Conservation (phyloP, 371 early-diverging fungal species). For the Rhizomucor pusillus region DNA sequence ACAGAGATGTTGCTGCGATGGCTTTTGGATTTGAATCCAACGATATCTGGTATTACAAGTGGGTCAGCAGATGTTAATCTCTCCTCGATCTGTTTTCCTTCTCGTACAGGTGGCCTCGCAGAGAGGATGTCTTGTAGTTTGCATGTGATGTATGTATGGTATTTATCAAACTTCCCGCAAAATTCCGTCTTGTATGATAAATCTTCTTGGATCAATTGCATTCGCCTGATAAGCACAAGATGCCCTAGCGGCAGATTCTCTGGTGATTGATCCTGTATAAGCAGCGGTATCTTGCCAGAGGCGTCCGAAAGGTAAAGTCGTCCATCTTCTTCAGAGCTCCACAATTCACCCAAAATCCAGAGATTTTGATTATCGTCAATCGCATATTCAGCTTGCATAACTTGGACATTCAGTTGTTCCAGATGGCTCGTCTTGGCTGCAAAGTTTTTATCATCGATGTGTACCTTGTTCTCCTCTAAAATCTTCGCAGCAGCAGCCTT, state of each 20-base stretch:
- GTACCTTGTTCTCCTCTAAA: too few species aligned
- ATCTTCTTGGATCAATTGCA: slow-evolving; percentile 13
- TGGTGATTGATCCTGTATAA: slow-evolving; percentile 1
- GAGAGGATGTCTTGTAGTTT: slow-evolving; percentile 1
- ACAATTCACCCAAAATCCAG: slow-evolving; percentile 2
- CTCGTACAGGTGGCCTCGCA: too few species aligned
- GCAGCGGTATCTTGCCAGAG: slow-evolving; percentile 6
- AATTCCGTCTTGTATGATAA: slow-evolving; percentile 9
- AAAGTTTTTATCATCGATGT: too few species aligned
- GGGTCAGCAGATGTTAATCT: too few species aligned
- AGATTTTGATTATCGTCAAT: neutral
- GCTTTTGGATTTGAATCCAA: neutral
- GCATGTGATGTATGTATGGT: slow-evolving; percentile 12
- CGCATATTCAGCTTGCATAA: too few species aligned
- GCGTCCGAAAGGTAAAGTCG: slow-evolving; percentile 11
- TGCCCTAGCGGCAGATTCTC: neutral
- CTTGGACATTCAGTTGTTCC: too few species aligned
- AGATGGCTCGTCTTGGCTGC: too few species aligned
- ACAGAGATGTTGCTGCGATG: neutral
- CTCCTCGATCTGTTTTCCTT: too few species aligned
- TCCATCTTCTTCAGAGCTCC: slow-evolving; percentile 7
- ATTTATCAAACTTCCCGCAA: neutral
- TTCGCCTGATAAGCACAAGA: slow-evolving; percentile 10
- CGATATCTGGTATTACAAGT: neutral
- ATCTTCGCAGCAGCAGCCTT: too few species aligned